Percentiles rank a stretch among this genome's conserved stretches.
Evolutionary conservation across 495 filamentous ascomycete genomes (phyloP).

Genomic region (Evernia prunastri): DNA sequence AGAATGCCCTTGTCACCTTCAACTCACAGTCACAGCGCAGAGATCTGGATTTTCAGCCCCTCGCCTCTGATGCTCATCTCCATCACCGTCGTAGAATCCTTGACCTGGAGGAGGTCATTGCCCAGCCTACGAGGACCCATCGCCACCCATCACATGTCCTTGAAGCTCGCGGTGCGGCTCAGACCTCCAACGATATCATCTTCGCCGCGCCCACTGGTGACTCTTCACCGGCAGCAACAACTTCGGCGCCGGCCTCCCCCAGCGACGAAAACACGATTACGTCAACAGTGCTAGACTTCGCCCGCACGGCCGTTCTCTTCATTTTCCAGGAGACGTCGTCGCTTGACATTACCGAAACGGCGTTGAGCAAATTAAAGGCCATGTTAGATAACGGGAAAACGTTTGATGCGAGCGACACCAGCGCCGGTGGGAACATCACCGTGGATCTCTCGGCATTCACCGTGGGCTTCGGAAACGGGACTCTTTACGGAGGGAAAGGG

Average conservation of each 20-base stretch:
- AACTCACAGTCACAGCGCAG: conserved; percentile 40
- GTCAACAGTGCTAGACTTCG: conserved; percentile 40
- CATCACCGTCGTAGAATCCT: neutral
- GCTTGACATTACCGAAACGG: conserved; percentile 33
- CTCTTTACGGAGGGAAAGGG: conserved; percentile 35
- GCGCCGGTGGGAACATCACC: conserved; percentile 29
- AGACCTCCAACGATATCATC: conserved; percentile 42
- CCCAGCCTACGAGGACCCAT: conserved; percentile 11
- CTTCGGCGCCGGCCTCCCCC: conserved; percentile 20
- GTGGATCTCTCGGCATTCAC: conserved; percentile 41
- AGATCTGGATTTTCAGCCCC: conserved; percentile 14
- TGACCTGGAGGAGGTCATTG: conserved; percentile 11
- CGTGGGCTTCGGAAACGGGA: conserved; percentile 40
- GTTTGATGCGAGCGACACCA: conserved; percentile 18
- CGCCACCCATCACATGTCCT: conserved; percentile 27
- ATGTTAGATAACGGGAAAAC: conserved; percentile 30
- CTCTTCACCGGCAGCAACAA: conserved; percentile 17
- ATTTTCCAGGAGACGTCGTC: conserved; percentile 44
- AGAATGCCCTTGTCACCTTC: conserved; percentile 85
- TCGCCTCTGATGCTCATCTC: conserved; percentile 8
- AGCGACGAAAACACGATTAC: conserved; percentile 19
- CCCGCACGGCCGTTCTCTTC: conserved; percentile 43
- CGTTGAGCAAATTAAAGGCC: conserved; percentile 33
- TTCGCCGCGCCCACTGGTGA: conserved; percentile 30
- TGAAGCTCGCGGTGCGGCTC: conserved; percentile 30